Evolutionary conservation across 2,329 filamentous ascomycete genomes (phyloP).

Genomic region (Aspergillus eucalypticola): DNA sequence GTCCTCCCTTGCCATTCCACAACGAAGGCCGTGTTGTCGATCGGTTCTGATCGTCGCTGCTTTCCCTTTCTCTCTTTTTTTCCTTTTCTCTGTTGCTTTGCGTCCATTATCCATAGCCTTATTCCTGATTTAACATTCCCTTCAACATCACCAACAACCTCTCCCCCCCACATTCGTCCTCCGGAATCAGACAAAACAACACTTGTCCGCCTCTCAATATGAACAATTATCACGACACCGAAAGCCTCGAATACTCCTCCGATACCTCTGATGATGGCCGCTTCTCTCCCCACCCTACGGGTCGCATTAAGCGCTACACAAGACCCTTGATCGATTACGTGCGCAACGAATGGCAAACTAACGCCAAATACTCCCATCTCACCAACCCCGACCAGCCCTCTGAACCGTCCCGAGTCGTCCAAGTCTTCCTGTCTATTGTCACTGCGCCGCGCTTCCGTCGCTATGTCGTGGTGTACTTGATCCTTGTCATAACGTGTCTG

Average conservation of each 20-base stretch:
- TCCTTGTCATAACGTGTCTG: conserved; percentile 34
- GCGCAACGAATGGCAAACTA: conserved; percentile 42
- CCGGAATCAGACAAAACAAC: neutral
- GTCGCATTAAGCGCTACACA: conserved; percentile 18
- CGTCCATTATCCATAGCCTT: neutral
- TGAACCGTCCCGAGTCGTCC: conserved; percentile 24
- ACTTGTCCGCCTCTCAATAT: neutral
- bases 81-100: neutral
- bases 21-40: neutral
- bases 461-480: conserved; percentile 38
- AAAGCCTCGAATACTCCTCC: conserved; percentile 34
- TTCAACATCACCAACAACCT: neutral
- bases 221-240: conserved; percentile 20
- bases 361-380: conserved; percentile 25
- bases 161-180: too few relatives aligned
- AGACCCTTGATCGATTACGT: conserved; percentile 42
- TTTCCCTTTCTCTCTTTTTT: neutral
- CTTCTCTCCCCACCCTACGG: conserved; percentile 15
- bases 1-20: neutral
- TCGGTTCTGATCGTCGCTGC: neutral
- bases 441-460: conserved; percentile 46
- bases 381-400: conserved; percentile 20
- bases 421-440: conserved; percentile 34
- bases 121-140: neutral
- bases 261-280: conserved; percentile 31